These are phyloP conservation scores for Salix arbutifolia DNA, from an alignment of 345 rosid species.

Conservation along the genomic window DNA sequence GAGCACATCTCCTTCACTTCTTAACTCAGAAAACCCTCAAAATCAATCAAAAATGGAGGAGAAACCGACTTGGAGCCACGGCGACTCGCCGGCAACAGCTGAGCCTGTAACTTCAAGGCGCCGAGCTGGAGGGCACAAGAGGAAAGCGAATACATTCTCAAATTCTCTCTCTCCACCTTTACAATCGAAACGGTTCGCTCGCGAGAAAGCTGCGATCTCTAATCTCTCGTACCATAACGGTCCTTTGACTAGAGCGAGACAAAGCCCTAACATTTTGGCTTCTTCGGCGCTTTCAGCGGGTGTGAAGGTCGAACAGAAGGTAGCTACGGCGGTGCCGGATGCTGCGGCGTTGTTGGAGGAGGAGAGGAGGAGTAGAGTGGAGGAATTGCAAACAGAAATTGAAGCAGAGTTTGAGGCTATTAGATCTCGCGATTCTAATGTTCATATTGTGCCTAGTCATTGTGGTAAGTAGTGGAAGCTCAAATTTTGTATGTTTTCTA, in stretches of 20 bases:
- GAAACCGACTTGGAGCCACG: slow-evolving; percentile 28
- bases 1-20: neutral
- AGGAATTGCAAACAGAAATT: slow-evolving; percentile 65
- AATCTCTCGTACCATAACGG: slow-evolving; percentile 71
- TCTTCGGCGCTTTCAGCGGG: slow-evolving; percentile 17
- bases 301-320: slow-evolving; percentile 31
- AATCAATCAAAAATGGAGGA: slow-evolving; percentile 23
- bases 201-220: slow-evolving; percentile 69
- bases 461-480: slow-evolving; percentile 58
- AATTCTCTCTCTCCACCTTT: slow-evolving; percentile 44
- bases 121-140: slow-evolving; percentile 62
- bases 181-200: slow-evolving; percentile 66
- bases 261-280: slow-evolving; percentile 48
- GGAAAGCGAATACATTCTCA: slow-evolving; percentile 58
- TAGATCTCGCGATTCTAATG: slow-evolving; percentile 69
- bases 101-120: slow-evolving; percentile 65
- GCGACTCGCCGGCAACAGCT: slow-evolving; percentile 47
- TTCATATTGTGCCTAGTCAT: slow-evolving; percentile 83
- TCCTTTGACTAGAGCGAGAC: slow-evolving; percentile 91
- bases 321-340: slow-evolving; percentile 11
- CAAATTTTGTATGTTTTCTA: neutral
- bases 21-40: slow-evolving; percentile 3
- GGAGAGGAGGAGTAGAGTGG: slow-evolving; percentile 59
- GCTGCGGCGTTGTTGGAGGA: slow-evolving; percentile 23
- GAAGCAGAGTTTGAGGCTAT: slow-evolving; percentile 78